Evolutionary conservation across 345 rosid species (phyloP).

Genomic region (Arabidopsis arenosa): DNA sequence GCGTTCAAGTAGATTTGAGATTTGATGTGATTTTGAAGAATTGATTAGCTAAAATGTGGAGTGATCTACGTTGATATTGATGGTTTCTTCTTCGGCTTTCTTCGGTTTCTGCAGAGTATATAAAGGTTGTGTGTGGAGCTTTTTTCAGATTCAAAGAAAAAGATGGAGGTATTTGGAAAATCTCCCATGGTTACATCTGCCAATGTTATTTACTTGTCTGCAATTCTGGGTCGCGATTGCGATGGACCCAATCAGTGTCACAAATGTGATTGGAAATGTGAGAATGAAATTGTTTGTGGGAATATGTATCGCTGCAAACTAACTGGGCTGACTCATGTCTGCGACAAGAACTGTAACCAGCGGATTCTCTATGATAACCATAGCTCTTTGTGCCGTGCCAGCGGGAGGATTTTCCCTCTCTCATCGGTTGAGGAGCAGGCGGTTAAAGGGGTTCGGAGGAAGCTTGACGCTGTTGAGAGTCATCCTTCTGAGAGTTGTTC

Average conservation of each 20-base stretch:
- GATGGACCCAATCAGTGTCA: slow-evolving; percentile 73
- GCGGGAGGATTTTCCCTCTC: slow-evolving; percentile 81
- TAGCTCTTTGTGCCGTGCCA: slow-evolving; percentile 88
- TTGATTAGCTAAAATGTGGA: slow-evolving; percentile 32
- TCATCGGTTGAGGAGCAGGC: slow-evolving; percentile 84
- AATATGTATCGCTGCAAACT: slow-evolving; percentile 94
- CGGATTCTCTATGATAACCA: slow-evolving; percentile 96
- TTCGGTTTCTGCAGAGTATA: slow-evolving; percentile 48
- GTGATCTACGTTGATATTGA: slow-evolving; percentile 36
- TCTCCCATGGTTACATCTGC: slow-evolving; percentile 67
- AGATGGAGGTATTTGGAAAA: slow-evolving; percentile 88
- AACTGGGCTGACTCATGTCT: slow-evolving; percentile 91
- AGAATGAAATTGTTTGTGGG: slow-evolving; percentile 84
- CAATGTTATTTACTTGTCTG: slow-evolving; percentile 84
- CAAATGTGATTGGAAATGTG: slow-evolving; percentile 94
- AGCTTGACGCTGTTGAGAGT: slow-evolving; percentile 82
- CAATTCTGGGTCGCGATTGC: slow-evolving; percentile 81
- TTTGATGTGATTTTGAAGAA: slow-evolving; percentile 33
- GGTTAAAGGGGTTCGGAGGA: slow-evolving; percentile 93
- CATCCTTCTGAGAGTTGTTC: slow-evolving; percentile 73
- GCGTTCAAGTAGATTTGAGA: slow-evolving; percentile 16
- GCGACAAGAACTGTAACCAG: slow-evolving; percentile 99
- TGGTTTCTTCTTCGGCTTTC: slow-evolving; percentile 39
- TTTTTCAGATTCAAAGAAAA: slow-evolving; percentile 37
- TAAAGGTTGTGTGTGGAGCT: slow-evolving; percentile 34